Evolutionary conservation across 1,284 basidiomycete genomes (phyloP), one percentile per base, ranked within the genome.

Genomic region (Flammula alnicola): DNA sequence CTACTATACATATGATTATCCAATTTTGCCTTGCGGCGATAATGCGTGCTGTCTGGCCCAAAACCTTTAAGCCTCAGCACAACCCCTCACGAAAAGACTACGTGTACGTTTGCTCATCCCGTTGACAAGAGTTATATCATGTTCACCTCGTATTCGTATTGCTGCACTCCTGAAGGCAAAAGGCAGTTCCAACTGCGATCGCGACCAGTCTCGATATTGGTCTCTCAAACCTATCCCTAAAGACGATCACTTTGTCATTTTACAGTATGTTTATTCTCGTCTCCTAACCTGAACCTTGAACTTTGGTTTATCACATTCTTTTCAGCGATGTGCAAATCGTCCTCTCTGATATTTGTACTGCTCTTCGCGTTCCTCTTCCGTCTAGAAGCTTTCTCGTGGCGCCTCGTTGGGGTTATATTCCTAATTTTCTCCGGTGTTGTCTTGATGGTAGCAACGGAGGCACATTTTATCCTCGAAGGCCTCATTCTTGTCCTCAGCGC

Each of bases 241-340:
- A 94, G 65, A 87, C 84, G 4, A 97, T 99, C 63, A 95, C 95
- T 1, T 75, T 99, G 42, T 95, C 93, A 2, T 95, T 99, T 60
- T 99, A 98, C 73, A 99, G 95, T 96, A 68, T 63, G 92, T 77
- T 38, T 31, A 23, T 30, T 52, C 27, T 48, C 27, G 40, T 33
- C 30, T 35, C 6, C 31, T 17, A 30, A 26, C 10, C 25, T 23
- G 25, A 27, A 43, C 44, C 44, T 44, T 30, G 47, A 19, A 49
- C 43, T 46, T 48, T 49, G n/a, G 39, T 48, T 45, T 38, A 46
- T 49, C 40, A 44, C 41, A 32, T 29, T 48, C 40, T 40, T 37
- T 45, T n/a, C 66, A 98, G 95, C 96, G 32, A 99, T 99, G 96
- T 93, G 91, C 83, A 99, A 99, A 74, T 97, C 95, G 10, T 98